Conservation (phyloP, 345 rosid genomes). For the Euphorbia lathyris region DNA sequence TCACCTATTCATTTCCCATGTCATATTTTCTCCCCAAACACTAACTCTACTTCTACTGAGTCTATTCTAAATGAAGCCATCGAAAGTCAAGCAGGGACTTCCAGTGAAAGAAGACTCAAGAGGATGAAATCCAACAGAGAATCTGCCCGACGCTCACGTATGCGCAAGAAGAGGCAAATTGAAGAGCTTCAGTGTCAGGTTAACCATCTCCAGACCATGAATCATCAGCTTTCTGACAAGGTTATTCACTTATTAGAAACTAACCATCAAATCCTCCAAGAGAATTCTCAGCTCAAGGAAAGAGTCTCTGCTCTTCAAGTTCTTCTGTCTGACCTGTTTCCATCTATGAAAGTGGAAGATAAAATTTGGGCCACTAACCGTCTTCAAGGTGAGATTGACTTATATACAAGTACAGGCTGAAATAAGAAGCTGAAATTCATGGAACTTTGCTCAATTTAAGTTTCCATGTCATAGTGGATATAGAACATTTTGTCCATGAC, state of each 20-base stretch:
- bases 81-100: conserved; percentile 12
- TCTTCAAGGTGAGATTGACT: conserved; percentile 34
- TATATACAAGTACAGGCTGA: neutral
- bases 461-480: neutral
- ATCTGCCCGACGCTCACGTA: conserved; percentile 66
- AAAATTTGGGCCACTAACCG: conserved; percentile 21
- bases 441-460: neutral
- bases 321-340: conserved; percentile 44
- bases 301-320: conserved; percentile 59
- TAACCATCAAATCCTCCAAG: conserved; percentile 65
- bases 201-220: conserved; percentile 49
- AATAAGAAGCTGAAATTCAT: neutral
- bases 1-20: conserved; percentile 29
- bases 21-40: conserved; percentile 33
- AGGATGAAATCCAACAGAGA: conserved; percentile 77
- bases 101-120: conserved; percentile 55
- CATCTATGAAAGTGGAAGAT: conserved; percentile 44
- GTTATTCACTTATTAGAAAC: conserved; percentile 56
- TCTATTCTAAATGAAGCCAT: conserved; percentile 29
- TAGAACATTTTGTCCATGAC: neutral
- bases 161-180: conserved; percentile 71
- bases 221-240: conserved; percentile 64
- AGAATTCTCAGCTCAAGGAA: conserved; percentile 72
- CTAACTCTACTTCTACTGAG: conserved; percentile 24
- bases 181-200: conserved; percentile 72